A percentile compares a stretch with the other conserved stretches of the same genome.
phyloP scores from a whole-genome alignment of 2,329 filamentous ascomycete genomes.

The Sarocladium kiliense region DNA sequence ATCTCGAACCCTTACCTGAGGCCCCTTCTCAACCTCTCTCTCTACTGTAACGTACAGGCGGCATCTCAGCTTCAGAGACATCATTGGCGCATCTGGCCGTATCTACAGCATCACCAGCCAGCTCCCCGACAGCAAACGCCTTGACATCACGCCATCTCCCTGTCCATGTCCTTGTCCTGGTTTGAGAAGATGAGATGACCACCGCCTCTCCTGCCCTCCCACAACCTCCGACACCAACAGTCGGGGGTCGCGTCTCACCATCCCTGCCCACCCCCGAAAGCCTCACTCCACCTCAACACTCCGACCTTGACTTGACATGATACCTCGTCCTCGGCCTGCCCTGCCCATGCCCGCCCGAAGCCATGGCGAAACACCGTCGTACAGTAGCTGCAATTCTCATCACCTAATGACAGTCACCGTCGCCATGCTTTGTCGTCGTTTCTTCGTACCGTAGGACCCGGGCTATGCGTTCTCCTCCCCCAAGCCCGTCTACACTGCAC shows the following conservation, averaged over 20 bases:
- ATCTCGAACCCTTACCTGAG: too few relatives aligned
- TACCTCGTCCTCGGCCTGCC: neutral
- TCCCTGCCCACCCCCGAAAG: neutral
- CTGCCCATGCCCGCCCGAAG: neutral
- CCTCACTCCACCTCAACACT: neutral
- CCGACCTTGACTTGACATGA: neutral
- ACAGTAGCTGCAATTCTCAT: neutral
- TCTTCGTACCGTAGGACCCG: too few relatives aligned
- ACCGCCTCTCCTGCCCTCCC: neutral
- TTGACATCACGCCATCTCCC: constrained; percentile 6
- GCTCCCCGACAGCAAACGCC: neutral
- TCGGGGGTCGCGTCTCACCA: constrained; percentile 9
- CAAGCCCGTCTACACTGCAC: too few relatives aligned
- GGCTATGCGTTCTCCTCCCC: too few relatives aligned
- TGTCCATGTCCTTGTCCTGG: constrained; percentile 15
- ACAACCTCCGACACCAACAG: constrained; percentile 3
- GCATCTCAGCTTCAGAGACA: neutral
- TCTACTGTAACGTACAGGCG: too few relatives aligned
- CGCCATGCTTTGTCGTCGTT: neutral
- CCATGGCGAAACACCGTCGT: neutral
- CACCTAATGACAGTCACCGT: neutral
- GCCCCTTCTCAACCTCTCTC: too few relatives aligned
- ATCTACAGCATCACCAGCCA: too few relatives aligned
- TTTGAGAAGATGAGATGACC: constrained; percentile 23
- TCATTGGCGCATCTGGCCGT: too few relatives aligned